These are phyloP conservation scores for Balansia obtecta DNA, from an alignment of 2,329 filamentous ascomycete genomes.

Conservation along the genomic window DNA sequence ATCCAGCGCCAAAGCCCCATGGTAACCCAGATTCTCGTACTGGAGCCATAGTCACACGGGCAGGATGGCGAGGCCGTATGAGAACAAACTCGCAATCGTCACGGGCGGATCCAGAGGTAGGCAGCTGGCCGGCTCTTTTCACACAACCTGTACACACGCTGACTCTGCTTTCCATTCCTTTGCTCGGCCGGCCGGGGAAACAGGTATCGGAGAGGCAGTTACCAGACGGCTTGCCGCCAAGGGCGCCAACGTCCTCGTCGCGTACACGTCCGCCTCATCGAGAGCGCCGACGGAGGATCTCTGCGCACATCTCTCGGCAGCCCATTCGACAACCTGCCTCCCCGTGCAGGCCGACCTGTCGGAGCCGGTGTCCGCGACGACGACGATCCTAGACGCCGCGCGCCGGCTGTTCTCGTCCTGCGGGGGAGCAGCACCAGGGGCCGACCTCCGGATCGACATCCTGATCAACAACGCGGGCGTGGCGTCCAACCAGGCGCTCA, in stretches of 20 bases:
- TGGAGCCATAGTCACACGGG: too few species aligned
- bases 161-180: neutral
- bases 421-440: slow-evolving; percentile 3
- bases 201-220: slow-evolving; percentile 45
- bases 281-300: slow-evolving; percentile 32
- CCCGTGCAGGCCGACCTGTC: slow-evolving; percentile 19
- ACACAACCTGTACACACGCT: neutral
- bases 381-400: slow-evolving; percentile 19
- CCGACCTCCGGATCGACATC: slow-evolving; percentile 50
- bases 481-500: slow-evolving; percentile 50
- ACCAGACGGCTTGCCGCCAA: slow-evolving; percentile 46
- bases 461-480: slow-evolving; percentile 79
- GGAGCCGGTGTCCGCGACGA: slow-evolving; percentile 13
- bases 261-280: slow-evolving; percentile 46
- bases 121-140: slow-evolving; percentile 6
- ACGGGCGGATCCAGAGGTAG: slow-evolving; percentile 23
- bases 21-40: too few species aligned
- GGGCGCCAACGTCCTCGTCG: slow-evolving; percentile 45
- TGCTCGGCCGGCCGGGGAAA: neutral
- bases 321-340: slow-evolving; percentile 24
- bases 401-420: slow-evolving; percentile 15
- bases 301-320: slow-evolving; percentile 29
- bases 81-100: slow-evolving; percentile 21
- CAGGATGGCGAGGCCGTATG: slow-evolving; percentile 17
- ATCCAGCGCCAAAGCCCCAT: too few species aligned